Evolutionary conservation across 805 yeast species (phyloP).

Genomic region (Saccharomycopsis malanga): DNA sequence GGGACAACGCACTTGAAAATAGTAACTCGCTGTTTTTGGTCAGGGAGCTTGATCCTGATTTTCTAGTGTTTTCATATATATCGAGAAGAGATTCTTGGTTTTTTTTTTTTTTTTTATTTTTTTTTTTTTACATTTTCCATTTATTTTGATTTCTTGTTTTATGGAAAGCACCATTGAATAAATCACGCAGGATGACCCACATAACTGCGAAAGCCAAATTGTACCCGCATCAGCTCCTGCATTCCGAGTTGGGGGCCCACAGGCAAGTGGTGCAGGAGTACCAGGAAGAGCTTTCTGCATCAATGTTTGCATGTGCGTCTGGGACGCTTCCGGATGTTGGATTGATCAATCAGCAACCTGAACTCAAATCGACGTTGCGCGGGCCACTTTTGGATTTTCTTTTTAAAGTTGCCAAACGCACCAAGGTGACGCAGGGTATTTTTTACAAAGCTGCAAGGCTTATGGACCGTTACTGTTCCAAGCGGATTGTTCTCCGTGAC

Average conservation of each 20-base stretch:
- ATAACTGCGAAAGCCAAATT: conserved; percentile 38
- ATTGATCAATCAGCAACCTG: conserved; percentile 83
- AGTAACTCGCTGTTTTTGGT: too few species aligned
- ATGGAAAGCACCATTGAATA: too few species aligned
- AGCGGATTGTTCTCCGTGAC: conserved; percentile 72
- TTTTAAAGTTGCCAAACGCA: conserved; percentile 58
- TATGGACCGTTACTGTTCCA: conserved; percentile 87
- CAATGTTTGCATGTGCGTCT: conserved; percentile 32
- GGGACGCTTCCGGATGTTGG: conserved; percentile 46
- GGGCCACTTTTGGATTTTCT: conserved; percentile 72
- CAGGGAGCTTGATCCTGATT: too few species aligned
- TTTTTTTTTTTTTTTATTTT: too few species aligned
- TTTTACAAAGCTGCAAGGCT: conserved; percentile 63
- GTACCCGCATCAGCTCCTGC: conserved; percentile 45
- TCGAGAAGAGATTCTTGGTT: too few species aligned
- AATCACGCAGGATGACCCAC: too few species aligned
- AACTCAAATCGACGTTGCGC: conserved; percentile 66
- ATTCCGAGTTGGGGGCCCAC: conserved; percentile 44
- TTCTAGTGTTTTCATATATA: too few species aligned
- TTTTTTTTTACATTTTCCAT: too few species aligned
- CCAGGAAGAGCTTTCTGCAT: conserved; percentile 41
- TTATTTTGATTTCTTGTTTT: too few species aligned
- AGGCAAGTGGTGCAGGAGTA: conserved; percentile 42
- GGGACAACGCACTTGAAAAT: too few species aligned
- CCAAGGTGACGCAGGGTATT: conserved; percentile 61